Percentiles rank a stretch among this genome's conserved stretches.
phyloP scores from a whole-genome alignment of 1,284 basidiomycete genomes.

The Ceratobasidium sp. region DNA sequence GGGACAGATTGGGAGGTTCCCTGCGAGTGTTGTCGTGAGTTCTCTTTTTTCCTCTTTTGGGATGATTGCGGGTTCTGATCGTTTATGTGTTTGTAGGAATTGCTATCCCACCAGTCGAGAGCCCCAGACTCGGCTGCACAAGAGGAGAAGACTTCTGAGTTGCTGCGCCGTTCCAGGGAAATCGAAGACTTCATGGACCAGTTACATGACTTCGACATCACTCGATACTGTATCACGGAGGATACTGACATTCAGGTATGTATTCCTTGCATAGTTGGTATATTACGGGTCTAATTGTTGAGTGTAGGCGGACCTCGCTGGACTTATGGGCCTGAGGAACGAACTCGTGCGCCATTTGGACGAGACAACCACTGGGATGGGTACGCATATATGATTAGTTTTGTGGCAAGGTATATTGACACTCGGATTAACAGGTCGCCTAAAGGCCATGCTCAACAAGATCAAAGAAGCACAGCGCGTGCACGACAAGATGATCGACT shows the following conservation, averaged over 20 bases:
- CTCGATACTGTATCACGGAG: constrained; percentile 37
- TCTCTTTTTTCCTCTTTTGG: not conserved
- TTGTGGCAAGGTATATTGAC: not conserved
- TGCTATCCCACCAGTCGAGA: constrained; percentile 32
- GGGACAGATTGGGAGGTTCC: constrained; percentile 37
- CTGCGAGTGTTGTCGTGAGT: constrained; percentile 29
- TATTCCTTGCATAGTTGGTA: too few relatives aligned
- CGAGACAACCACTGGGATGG: constrained; percentile 35
- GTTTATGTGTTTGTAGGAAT: constrained; percentile 1
- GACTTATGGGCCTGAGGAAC: constrained; percentile 22
- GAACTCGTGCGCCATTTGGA: constrained; percentile 38
- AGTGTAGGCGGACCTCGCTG: constrained; percentile 18
- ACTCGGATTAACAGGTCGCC: constrained; percentile 15
- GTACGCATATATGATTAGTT: not conserved
- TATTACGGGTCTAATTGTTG: too few relatives aligned
- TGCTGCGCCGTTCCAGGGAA: constrained; percentile 35
- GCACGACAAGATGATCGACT: constrained; percentile 38
- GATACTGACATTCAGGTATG: constrained; percentile 33
- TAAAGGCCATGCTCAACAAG: constrained; percentile 37
- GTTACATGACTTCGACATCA: constrained; percentile 36
- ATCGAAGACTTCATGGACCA: constrained; percentile 39
- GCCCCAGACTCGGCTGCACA: not conserved
- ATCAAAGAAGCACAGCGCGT: constrained; percentile 36
- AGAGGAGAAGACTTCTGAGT: constrained; percentile 36
- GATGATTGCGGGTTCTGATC: not conserved